Conservation (phyloP, 139 green algal genomes). For the Pseudopediastrum boryanum region DNA sequence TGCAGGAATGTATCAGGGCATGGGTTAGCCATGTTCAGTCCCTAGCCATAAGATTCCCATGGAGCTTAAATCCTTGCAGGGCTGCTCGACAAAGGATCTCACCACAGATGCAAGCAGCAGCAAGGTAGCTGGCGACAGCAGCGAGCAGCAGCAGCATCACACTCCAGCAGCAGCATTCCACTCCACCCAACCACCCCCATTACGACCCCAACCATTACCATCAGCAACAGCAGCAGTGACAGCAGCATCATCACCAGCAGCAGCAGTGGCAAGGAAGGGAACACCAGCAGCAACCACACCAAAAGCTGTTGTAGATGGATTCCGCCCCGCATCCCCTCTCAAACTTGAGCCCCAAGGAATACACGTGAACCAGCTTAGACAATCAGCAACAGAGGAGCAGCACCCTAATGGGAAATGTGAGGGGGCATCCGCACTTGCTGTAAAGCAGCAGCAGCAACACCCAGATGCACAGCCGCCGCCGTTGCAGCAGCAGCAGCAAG, state of each 20-base stretch:
- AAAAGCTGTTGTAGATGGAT: too few species aligned
- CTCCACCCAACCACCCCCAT: too few species aligned
- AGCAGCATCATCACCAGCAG: not conserved
- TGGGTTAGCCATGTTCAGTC: too few species aligned
- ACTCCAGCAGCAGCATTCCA: not conserved
- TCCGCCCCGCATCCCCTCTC: too few species aligned
- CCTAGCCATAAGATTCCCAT: too few species aligned
- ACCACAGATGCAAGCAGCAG: not conserved
- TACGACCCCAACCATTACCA: constrained; percentile 2
- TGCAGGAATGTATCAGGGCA: too few species aligned
- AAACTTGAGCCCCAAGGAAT: too few species aligned
- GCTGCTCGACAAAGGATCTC: not conserved
- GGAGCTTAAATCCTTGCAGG: not conserved
- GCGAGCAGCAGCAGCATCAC: not conserved
- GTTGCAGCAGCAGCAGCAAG: constrained; percentile 12
- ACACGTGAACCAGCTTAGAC: too few species aligned
- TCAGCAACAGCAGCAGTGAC: not conserved
- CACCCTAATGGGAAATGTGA: too few species aligned
- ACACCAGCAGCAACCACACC: too few species aligned
- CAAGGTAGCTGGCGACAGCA: not conserved
- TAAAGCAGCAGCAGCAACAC: not conserved
- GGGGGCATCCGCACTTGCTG: too few species aligned
- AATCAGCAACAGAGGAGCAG: not conserved
- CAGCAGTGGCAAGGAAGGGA: too few species aligned
- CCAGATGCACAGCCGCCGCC: not conserved